Conservation (phyloP, 2,329 filamentous ascomycete genomes). For the Didymella sp. region DNA sequence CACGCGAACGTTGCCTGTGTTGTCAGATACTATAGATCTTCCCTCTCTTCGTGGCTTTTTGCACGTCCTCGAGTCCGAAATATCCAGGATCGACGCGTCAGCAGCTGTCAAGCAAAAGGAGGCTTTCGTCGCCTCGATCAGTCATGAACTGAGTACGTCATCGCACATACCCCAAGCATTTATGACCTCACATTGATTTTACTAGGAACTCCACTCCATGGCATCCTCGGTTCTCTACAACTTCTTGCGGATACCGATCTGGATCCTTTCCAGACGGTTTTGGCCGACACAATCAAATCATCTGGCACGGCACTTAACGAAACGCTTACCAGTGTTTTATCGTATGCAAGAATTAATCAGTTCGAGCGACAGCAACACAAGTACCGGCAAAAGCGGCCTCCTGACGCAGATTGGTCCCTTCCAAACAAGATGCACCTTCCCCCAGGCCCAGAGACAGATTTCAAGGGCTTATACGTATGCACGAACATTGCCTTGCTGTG, state of each 20-base stretch:
- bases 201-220: conserved; percentile 44
- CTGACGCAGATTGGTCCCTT: conserved; percentile 17
- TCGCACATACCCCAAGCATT: background rate
- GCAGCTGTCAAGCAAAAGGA: conserved; percentile 21
- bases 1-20: conserved; percentile 13
- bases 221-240: conserved; percentile 52
- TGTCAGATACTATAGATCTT: conserved; percentile 23
- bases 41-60: conserved; percentile 20
- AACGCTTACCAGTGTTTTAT: conserved; percentile 34
- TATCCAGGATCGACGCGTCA: conserved; percentile 15
- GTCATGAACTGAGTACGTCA: conserved; percentile 24
- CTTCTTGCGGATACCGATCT: conserved; percentile 53
- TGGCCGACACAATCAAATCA: conserved; percentile 56
- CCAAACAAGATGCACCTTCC: conserved; percentile 4
- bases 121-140: conserved; percentile 23
- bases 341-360: conserved; percentile 28
- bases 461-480: conserved; percentile 18
- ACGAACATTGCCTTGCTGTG: conserved; percentile 14
- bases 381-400: conserved; percentile 12
- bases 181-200: background rate
- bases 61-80: conserved; percentile 21
- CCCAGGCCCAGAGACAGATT: conserved; percentile 19
- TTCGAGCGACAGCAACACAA: conserved; percentile 48
- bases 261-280: conserved; percentile 49
- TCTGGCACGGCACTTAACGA: conserved; percentile 59